Base-by-base conservation (phyloP, 768 basidiomycete genomes). In the Trametes maxima region DNA sequence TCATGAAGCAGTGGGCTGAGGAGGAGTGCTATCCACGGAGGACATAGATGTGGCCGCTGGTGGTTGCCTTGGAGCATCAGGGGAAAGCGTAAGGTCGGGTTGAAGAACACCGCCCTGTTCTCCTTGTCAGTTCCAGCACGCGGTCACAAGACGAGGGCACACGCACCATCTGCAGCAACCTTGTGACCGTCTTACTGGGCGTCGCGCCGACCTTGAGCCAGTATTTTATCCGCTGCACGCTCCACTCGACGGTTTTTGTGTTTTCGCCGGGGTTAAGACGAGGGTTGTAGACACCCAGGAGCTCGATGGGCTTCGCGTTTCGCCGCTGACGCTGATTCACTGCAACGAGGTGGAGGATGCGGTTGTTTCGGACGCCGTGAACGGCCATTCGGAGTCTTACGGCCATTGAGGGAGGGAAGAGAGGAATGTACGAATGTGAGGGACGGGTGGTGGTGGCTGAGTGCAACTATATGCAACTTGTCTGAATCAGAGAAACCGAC, bases 131-230 rank as follows among this genome's bases (percentile, higher is more conserved):
- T 17, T 40, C 37, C 36, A 21, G 21, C 16, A 2, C 5, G 6
- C 5, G n/a, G n/a, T 10, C 47, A 22, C 8, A 40, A 53, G 24
- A 40, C 47, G 17, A 17, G n/a, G 42, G 8, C 50, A 25, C 63
- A 80, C 90, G 69, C 68, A 94, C 96, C 80, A 87, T 78, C 70
- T 90, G 86, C 69, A 98, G 75, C 65, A 98, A 69, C 67, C 81
- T 87, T 42, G 88, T 84, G 5, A 91, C 92, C 6, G 88, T 80
- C 69, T 87, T 86, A 46, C 85, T 89, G 0, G 96, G 96, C 61
- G 83, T 73, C 36, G 96, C 96, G 0, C 95, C 95, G 17, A 89
- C 85, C 36, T 81, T 81, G 40, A 98, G 74, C 96, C 96, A 98
- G 70, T 92, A 94, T 60, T 82, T 81, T 72, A 98, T 92, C 71